Conservation (phyloP, 805 yeast genomes). For the Saturnispora gosingensis region DNA sequence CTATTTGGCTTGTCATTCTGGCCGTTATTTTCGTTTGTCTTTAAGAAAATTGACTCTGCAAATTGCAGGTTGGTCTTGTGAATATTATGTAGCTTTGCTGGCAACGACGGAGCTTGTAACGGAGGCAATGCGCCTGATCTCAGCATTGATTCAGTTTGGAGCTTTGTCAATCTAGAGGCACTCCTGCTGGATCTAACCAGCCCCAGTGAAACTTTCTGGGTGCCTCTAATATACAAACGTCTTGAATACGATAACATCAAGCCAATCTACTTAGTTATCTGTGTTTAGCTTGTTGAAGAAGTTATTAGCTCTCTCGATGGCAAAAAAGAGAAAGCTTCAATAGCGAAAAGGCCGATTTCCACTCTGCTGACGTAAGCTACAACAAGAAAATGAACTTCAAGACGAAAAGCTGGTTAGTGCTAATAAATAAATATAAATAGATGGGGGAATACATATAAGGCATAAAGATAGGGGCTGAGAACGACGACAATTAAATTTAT, state of each 20-base stretch:
- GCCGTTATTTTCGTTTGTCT: background rate
- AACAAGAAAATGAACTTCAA: background rate
- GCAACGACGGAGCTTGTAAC: background rate
- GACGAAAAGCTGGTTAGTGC: background rate
- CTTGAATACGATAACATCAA: slow-evolving; percentile 3
- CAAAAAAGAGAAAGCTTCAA: background rate
- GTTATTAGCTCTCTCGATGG: background rate
- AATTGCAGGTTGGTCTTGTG: background rate
- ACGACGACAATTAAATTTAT: background rate
- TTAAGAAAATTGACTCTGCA: background rate
- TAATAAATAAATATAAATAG: background rate
- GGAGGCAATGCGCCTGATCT: background rate
- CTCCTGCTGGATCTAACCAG: background rate
- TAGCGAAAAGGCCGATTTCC: background rate
- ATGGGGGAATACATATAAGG: background rate
- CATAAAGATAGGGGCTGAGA: background rate
- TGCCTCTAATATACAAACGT: background rate
- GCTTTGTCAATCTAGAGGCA: slow-evolving; percentile 11
- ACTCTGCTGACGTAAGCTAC: background rate
- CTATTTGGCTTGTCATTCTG: background rate
- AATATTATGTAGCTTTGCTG: background rate
- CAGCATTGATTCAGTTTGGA: slow-evolving; percentile 14
- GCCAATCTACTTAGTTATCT: background rate
- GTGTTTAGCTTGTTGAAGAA: background rate
- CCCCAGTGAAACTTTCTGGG: background rate